Conservation (phyloP, 2,329 filamentous ascomycete genomes). For the Hymenoscyphus infarciens region DNA sequence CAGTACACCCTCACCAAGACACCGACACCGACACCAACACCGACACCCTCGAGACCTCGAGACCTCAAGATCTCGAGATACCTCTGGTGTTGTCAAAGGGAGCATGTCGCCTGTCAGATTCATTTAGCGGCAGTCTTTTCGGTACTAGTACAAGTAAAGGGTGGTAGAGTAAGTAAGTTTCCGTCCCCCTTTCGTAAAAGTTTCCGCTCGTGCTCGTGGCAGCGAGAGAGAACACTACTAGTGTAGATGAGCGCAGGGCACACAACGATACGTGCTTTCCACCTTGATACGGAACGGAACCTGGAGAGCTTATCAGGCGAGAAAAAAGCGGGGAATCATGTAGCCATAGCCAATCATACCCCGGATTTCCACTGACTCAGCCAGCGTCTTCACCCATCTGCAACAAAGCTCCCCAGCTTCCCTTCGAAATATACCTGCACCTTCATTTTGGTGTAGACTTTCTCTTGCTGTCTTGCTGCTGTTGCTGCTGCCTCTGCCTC, state of each 20-base stretch:
- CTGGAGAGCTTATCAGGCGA: constrained; percentile 1
- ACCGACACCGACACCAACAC: too few relatives aligned
- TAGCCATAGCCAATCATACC: constrained; percentile 1
- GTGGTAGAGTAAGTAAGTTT: too few relatives aligned
- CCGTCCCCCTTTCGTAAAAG: not conserved
- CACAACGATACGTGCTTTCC: not conserved
- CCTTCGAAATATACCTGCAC: not conserved
- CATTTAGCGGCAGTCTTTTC: too few relatives aligned
- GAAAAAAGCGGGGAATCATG: too few relatives aligned
- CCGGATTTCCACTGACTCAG: not conserved
- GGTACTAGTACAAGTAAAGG: too few relatives aligned
- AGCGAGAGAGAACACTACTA: not conserved
- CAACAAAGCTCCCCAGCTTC: not conserved
- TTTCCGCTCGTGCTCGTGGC: not conserved
- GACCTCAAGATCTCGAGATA: too few relatives aligned
- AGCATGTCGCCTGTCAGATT: too few relatives aligned
- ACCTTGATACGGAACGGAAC: not conserved
- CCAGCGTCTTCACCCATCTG: not conserved
- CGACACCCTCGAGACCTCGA: too few relatives aligned
- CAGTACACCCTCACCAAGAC: not conserved
- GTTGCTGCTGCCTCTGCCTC: not conserved
- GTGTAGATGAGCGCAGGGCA: not conserved
- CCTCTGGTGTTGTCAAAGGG: too few relatives aligned
- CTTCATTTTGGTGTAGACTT: not conserved
- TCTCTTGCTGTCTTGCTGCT: not conserved